phyloP scores from a whole-genome alignment of 2,329 filamentous ascomycete genomes.

The Capronia epimyces region DNA sequence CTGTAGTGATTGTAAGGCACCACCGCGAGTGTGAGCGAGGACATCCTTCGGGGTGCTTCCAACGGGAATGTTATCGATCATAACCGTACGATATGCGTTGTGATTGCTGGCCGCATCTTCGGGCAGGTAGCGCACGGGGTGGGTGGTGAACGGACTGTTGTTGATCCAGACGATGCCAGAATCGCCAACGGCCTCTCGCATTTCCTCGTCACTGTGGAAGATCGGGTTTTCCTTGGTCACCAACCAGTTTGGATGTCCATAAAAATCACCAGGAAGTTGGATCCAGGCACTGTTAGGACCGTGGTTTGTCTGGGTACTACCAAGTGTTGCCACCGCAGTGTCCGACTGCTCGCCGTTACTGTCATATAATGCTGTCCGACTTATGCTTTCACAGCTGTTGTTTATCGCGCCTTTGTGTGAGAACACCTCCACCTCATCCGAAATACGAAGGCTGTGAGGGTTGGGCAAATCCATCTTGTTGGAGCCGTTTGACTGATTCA shows the following conservation, averaged over 20 bases:
- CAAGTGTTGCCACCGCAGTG: background rate
- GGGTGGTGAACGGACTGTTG: constrained; percentile 14
- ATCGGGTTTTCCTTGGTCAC: constrained; percentile 21
- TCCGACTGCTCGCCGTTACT: background rate
- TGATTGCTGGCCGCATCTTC: constrained; percentile 13
- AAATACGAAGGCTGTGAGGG: background rate
- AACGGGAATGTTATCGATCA: constrained; percentile 27
- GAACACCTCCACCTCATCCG: background rate
- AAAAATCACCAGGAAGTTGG: background rate
- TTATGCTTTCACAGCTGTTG: background rate
- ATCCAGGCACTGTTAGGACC: background rate
- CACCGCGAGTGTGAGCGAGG: constrained; percentile 20
- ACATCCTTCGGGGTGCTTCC: constrained; percentile 20
- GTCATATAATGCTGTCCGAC: background rate
- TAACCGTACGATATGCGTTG: constrained; percentile 28
- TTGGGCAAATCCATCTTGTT: background rate
- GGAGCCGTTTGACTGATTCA: background rate
- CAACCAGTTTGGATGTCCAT: constrained; percentile 11
- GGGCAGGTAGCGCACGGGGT: constrained; percentile 27
- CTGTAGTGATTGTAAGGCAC: constrained; percentile 25
- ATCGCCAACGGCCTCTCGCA: background rate
- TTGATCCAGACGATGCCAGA: background rate
- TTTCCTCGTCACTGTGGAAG: constrained; percentile 16
- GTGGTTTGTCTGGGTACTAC: background rate
- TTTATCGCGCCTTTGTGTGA: background rate